These are phyloP conservation scores for Sclerotinia nivalis DNA, from an alignment of 2,329 filamentous ascomycete species.

Conservation along the genomic window DNA sequence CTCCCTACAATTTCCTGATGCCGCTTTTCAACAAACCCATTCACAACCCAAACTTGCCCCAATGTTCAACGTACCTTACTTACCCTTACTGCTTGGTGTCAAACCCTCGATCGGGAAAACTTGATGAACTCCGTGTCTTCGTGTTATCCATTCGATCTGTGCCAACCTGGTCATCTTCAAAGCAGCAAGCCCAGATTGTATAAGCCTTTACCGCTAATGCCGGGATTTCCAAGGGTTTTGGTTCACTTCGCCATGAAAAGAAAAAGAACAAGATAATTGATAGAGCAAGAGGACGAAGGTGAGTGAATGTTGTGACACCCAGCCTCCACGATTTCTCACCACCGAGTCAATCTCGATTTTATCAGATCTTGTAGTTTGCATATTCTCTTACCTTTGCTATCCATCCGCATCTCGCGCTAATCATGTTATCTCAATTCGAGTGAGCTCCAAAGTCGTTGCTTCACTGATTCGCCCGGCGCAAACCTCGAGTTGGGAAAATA, in stretches of 20 bases:
- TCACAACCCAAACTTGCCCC: background rate
- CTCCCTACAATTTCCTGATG: background rate
- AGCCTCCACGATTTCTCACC: slow-evolving; percentile 21
- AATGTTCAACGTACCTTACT: background rate
- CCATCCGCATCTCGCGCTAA: slow-evolving; percentile 13
- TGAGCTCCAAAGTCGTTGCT: slow-evolving; percentile 21
- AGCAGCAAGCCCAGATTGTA: slow-evolving; percentile 16
- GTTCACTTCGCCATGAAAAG: slow-evolving; percentile 8
- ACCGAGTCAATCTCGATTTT: slow-evolving; percentile 4
- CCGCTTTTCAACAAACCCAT: slow-evolving; percentile 6
- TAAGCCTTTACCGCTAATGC: slow-evolving; percentile 16
- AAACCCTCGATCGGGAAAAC: background rate
- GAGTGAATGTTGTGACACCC: slow-evolving; percentile 24
- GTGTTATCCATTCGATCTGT: slow-evolving; percentile 19
- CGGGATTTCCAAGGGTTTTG: slow-evolving; percentile 11
- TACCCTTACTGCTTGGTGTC: background rate
- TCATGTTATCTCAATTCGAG: slow-evolving; percentile 13
- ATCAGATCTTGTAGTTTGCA: slow-evolving; percentile 17
- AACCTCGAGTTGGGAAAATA: slow-evolving; percentile 21
- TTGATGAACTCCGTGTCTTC: background rate
- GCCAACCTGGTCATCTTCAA: slow-evolving; percentile 20
- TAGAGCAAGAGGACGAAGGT: slow-evolving; percentile 13
- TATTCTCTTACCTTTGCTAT: slow-evolving; percentile 21
- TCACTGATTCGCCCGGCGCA: slow-evolving; percentile 27
- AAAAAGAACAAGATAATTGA: background rate